These are phyloP conservation scores for Dentipellis sp. DNA, from an alignment of 768 basidiomycete genomes.

Conservation along the genomic window DNA sequence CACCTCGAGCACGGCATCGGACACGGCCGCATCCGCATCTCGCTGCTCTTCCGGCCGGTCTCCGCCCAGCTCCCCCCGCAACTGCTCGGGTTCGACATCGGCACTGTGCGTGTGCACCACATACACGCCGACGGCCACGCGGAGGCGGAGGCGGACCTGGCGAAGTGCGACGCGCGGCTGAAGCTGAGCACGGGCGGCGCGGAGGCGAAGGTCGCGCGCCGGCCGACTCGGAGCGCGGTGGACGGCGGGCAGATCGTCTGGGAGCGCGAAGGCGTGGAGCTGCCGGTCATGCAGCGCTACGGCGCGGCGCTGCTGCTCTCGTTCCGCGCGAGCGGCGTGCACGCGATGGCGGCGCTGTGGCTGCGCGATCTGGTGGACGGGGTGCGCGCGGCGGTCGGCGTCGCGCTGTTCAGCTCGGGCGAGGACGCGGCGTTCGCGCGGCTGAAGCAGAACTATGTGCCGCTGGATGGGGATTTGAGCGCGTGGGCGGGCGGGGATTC, in stretches of 20 bases:
- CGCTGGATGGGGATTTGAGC: conserved; percentile 20
- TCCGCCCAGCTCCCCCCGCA: conserved; percentile 47
- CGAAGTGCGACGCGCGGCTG: conserved; percentile 31
- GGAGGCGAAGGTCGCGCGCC: conserved; percentile 31
- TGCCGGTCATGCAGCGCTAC: conserved; percentile 42
- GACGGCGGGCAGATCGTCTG: conserved; percentile 24
- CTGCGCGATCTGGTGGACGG: conserved; percentile 46
- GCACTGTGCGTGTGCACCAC: conserved; percentile 47
- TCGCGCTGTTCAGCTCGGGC: conserved; percentile 29
- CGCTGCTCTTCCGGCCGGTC: conserved; percentile 59
- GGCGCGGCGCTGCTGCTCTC: conserved; percentile 31
- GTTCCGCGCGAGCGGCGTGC: conserved; percentile 33
- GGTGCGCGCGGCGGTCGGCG: conserved; percentile 32
- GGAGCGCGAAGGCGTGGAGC: conserved; percentile 31
- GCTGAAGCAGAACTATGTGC: conserved; percentile 24
- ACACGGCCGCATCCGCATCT: conserved; percentile 52
- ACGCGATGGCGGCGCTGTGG: conserved; percentile 40
- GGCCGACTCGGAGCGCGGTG: conserved; percentile 19
- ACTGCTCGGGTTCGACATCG: conserved; percentile 61
- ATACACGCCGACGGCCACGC: conserved; percentile 16
- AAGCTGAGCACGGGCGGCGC: conserved; percentile 31
- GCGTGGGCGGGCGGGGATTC: conserved; percentile 16
- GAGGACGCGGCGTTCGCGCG: conserved; percentile 19
- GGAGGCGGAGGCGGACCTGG: conserved; percentile 25
- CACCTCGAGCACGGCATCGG: conserved; percentile 67